Base-by-base conservation (phyloP, 129 eudicot genomes). In the Cynara cardunculus region DNA sequence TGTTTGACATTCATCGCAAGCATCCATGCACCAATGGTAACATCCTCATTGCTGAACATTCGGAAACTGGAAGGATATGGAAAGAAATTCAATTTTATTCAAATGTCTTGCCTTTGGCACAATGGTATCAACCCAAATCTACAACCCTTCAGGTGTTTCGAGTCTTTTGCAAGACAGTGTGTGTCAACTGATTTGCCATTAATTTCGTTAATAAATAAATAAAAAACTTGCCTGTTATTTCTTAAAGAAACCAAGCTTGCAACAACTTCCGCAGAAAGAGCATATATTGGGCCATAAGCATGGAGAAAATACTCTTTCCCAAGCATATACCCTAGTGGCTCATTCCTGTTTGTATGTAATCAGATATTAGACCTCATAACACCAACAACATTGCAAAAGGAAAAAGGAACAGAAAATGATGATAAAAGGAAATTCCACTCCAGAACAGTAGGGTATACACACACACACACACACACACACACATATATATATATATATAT, bases 1-100 rank as follows among this genome's bases (percentile, higher is more conserved):
- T 90, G 97, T 9, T 82, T 85, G 56, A 95, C 99, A 90, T 95
- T 95, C 99, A 95, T 92, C 37, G 99, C 97, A 84, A 95, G 97
- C 97, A 95, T 95, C 99, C 99, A 95, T 32, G 99, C 91, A 67
- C 99, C 95, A 75, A 95, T 90, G 2, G 97, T 95, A 66, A 90
- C 97, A 86, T 95, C 97, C 87, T 95, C 99, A 79, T 95, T 95
- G 86, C 97, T 92, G 74, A 95, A 95, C 95, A 95, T 86, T 53
- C 97, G 89, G 80, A 92, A 95, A 84, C 99, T 95, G 97, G 74
- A 79, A 71, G 31, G 49, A 76, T 1, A 65, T 39, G 2, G 13
- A 39, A 2, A 39, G 53, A 41, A 41, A 41, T 31, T 31, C 53
- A 41, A 41, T 31, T 31, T 31, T 31, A 41, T 3, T 46, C 65